These are phyloP conservation scores for Ophiostoma perfectum DNA, from an alignment of 2,329 filamentous ascomycete species.

Conservation along the genomic window DNA sequence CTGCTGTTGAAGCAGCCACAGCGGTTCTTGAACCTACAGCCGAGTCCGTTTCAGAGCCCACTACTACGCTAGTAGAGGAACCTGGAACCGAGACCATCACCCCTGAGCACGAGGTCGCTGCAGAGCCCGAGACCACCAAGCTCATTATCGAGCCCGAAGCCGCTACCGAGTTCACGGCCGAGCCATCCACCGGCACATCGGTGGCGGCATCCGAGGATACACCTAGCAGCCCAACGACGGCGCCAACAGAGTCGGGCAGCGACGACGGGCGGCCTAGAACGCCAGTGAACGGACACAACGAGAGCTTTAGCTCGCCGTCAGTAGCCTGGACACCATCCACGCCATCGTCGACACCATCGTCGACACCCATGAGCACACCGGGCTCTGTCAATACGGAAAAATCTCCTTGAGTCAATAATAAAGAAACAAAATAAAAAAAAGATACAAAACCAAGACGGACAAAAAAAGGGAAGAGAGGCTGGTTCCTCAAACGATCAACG, in stretches of 20 bases:
- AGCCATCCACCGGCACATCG: not conserved
- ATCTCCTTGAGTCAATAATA: not conserved
- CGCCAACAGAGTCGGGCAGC: not conserved
- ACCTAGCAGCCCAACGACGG: not conserved
- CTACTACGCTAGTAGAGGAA: conserved; percentile 6
- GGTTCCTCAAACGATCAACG: not conserved
- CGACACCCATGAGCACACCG: conserved; percentile 17
- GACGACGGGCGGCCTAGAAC: not conserved
- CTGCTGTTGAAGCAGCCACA: not conserved
- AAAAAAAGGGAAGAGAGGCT: not conserved
- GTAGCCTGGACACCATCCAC: conserved; percentile 8
- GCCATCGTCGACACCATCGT: not conserved
- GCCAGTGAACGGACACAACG: not conserved
- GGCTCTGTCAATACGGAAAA: conserved; percentile 9
- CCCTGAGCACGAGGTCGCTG: not conserved
- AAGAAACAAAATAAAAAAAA: not conserved
- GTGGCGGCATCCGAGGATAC: not conserved
- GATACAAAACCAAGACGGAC: not conserved
- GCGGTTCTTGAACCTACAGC: too few relatives aligned
- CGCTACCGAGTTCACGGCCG: not conserved
- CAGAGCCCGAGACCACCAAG: not conserved
- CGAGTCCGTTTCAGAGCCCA: not conserved
- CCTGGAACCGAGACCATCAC: not conserved
- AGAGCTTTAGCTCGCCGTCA: conserved; percentile 11
- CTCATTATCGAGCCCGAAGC: not conserved